phyloP scores from a whole-genome alignment of 768 basidiomycete species.

The Cystofilobasidium macerans region DNA sequence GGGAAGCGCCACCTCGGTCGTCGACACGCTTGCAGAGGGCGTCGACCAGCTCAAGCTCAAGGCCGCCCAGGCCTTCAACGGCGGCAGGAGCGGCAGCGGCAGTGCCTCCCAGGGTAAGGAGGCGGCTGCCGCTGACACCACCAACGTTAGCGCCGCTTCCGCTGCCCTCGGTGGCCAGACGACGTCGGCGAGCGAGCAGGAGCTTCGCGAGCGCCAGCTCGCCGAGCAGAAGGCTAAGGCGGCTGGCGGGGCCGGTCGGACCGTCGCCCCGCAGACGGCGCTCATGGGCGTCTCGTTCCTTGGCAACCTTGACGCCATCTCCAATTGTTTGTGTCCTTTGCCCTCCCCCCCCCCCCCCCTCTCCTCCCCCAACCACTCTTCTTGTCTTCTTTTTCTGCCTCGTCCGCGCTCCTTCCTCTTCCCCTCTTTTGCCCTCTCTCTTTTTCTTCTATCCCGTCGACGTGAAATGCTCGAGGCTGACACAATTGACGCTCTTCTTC shows the following conservation, averaged over 20 bases:
- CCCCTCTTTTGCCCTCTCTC: background rate
- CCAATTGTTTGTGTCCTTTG: conserved; percentile 24
- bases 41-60: conserved; percentile 7
- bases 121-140: no score
- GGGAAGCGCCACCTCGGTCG: no score
- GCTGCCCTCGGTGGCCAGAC: background rate
- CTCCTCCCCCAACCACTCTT: no score
- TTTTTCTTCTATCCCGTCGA: background rate
- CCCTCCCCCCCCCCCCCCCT: no score
- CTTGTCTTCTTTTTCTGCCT: background rate
- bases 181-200: background rate
- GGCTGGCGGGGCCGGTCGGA: background rate
- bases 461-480: no score
- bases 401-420: no score
- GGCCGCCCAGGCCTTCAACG: conserved; percentile 6
- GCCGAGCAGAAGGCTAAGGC: no score
- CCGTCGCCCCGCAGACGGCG: conserved; percentile 49
- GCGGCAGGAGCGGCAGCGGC: background rate
- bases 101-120: no score
- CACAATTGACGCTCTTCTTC: no score
- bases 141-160: no score
- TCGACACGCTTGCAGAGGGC: conserved; percentile 5
- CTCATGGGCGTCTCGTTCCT: conserved; percentile 69
- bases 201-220: no score
- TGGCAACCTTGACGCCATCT: conserved; percentile 40